A percentile compares a stretch with the other conserved stretches of the same genome.
These are phyloP conservation scores for Adansonia madagascariensis DNA, from an alignment of 441 rosid genomes.

Conservation along the genomic window DNA sequence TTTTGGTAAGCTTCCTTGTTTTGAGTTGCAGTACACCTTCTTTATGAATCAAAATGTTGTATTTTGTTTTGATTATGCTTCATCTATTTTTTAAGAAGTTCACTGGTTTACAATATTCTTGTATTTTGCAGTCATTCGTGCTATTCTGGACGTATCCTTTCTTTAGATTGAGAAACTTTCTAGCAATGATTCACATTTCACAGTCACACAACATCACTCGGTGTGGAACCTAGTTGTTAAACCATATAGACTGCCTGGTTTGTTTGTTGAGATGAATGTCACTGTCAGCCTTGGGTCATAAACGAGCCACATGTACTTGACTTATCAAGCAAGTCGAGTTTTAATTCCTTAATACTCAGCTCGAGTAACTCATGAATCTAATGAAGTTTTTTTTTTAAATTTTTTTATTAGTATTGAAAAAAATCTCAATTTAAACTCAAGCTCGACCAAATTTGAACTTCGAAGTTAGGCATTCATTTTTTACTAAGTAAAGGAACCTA, in stretches of 20 bases:
- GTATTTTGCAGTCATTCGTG: slow-evolving; percentile 83
- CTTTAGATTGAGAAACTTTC: slow-evolving; percentile 15
- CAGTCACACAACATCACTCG: not conserved
- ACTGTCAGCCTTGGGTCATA: no score
- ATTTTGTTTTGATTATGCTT: not conserved
- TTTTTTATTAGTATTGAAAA: no score
- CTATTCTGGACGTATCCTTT: slow-evolving; percentile 99
- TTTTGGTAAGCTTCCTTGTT: slow-evolving; percentile 62
- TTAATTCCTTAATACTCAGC: no score
- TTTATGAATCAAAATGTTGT: not conserved
- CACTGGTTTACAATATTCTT: slow-evolving; percentile 19
- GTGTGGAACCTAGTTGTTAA: slow-evolving; percentile 2
- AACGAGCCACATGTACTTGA: no score
- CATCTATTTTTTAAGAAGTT: not conserved
- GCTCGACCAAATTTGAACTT: no score
- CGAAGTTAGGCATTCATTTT: no score
- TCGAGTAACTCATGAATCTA: no score
- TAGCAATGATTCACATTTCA: not conserved
- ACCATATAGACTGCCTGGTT: not conserved
- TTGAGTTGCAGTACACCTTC: not conserved
- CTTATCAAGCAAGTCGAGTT: no score
- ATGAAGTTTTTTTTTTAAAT: no score
- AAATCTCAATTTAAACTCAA: no score
- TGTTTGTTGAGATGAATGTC: not conserved
- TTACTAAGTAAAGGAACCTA: no score